phyloP scores from a whole-genome alignment of 2,329 filamentous ascomycete species.

The Cercospora zeae-maydis region DNA sequence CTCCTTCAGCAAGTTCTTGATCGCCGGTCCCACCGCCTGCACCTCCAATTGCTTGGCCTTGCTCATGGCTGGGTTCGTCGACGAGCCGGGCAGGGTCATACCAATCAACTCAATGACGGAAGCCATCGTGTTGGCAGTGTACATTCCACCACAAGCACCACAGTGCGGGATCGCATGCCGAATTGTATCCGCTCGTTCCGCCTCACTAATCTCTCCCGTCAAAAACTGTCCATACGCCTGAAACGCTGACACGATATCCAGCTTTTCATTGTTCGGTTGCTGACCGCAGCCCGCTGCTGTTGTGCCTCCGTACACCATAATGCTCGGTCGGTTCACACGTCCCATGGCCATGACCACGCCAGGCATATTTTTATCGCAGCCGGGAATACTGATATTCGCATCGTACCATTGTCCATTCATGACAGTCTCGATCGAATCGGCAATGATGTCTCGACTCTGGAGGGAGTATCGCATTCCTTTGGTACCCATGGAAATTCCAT shows the following conservation, averaged over 20 bases:
- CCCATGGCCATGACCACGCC: conserved; percentile 73
- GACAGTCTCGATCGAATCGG: conserved; percentile 97
- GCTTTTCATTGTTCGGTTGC: conserved; percentile 61
- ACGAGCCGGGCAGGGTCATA: conserved; percentile 51
- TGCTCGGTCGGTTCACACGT: conserved; percentile 83
- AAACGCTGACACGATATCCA: conserved; percentile 97
- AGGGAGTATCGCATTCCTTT: conserved; percentile 81
- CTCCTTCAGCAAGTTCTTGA: conserved; percentile 50
- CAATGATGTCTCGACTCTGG: conserved; percentile 93
- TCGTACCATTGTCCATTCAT: conserved; percentile 99
- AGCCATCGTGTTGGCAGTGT: conserved; percentile 53
- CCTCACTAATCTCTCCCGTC: conserved; percentile 83
- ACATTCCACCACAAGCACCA: conserved; percentile 81
- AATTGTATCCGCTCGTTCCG: conserved; percentile 91
- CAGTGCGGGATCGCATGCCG: conserved; percentile 81
- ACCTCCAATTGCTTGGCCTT: conserved; percentile 52
- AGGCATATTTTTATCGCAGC: conserved; percentile 99
- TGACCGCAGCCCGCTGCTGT: conserved; percentile 86
- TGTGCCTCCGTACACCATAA: conserved; percentile 97
- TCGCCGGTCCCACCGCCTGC: conserved; percentile 48
- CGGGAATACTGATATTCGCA: conserved; percentile 91
- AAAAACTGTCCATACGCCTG: conserved; percentile 96
- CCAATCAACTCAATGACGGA: conserved; percentile 52
- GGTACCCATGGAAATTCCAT: conserved; percentile 97
- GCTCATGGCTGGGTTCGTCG: conserved; percentile 50